Evolutionary conservation across 208 protist species (phyloP), one percentile per base, ranked within the genome.

Genomic region (Phytomonas francai): DNA sequence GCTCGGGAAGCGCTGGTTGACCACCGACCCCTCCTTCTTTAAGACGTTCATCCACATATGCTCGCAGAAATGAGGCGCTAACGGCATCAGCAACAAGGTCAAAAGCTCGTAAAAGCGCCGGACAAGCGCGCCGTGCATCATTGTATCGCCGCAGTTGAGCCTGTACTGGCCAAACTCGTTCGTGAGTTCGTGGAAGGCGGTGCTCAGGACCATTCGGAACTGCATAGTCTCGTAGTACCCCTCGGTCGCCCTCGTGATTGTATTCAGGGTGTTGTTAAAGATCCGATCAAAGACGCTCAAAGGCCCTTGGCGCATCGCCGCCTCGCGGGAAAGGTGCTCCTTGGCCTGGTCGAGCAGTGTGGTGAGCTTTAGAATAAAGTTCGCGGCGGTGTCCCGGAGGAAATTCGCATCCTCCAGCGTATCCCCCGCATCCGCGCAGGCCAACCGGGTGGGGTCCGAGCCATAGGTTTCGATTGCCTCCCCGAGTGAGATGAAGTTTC

Each of bases 381-480:
- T 79, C 51, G 98, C 89, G 2, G 97, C 99, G 16, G 90, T 98
- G 28, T 97, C 83, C 14, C 77, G 78, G 33, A 94, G 84, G 80
- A 99, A 99, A 83, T 99, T 99, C 51, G 99, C 98, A 79, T 99
- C 98, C 58, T 99, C 97, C 34, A 98, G 69, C 27, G 73, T 89
- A 84, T 99, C 99, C 70, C 99, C 99, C 51, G 98, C 92, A 77
- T 99, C 98, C 30, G 99, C 99, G 22, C 99, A 96, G 32, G 96
- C 93, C 28, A 99, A 81, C 56, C 99, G 90, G 57, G 95, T 99
- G 11, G 89, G 94, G 71, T 98, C 95, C 36, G 93, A 84, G 33
- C 80, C 80, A 73, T 94, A 98, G 19, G 69, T 72, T 27, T 96
- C 78, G 33, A 97, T 82, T 8, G 83, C 85, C 63, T 98, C 79